Conservation (phyloP, 768 basidiomycete genomes). For the Melanogaster broomeanus region DNA sequence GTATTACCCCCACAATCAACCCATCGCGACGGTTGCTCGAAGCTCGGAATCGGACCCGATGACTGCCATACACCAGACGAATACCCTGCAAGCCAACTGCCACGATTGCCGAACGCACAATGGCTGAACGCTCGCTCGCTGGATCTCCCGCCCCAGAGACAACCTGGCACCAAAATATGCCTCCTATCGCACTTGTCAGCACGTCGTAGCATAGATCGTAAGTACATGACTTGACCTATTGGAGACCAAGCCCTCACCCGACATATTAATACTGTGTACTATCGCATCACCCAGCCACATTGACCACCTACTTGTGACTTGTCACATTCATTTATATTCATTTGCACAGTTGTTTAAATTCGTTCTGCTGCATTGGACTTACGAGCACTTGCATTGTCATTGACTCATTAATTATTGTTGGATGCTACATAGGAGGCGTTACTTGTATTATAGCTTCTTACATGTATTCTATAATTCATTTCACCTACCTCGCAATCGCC, state of each 20-base stretch:
- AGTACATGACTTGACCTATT: neutral
- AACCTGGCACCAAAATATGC: conserved; percentile 43
- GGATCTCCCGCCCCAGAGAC: conserved; percentile 39
- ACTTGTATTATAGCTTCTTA: neutral
- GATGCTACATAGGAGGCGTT: neutral
- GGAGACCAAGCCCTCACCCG: neutral
- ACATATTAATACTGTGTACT: neutral
- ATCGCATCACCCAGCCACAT: neutral
- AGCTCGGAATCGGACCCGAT: conserved; percentile 30
- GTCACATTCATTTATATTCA: too few species aligned
- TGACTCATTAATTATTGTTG: too few species aligned
- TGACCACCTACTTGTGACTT: too few species aligned
- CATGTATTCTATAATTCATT: neutral
- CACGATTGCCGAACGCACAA: conserved; percentile 42
- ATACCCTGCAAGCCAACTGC: conserved; percentile 44
- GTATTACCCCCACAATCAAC: conserved; percentile 87
- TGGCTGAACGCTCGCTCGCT: conserved; percentile 42
- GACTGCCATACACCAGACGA: conserved; percentile 34
- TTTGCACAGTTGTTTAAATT: neutral
- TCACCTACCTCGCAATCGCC: neutral
- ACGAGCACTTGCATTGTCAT: neutral
- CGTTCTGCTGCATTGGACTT: neutral
- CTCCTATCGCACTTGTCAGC: conserved; percentile 43
- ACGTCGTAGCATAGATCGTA: conserved; percentile 13
- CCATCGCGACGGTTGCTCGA: conserved; percentile 39